Percentiles rank a stretch among this genome's conserved stretches.
Conservation (phyloP, 768 basidiomycete genomes). For the Russula lepida region DNA sequence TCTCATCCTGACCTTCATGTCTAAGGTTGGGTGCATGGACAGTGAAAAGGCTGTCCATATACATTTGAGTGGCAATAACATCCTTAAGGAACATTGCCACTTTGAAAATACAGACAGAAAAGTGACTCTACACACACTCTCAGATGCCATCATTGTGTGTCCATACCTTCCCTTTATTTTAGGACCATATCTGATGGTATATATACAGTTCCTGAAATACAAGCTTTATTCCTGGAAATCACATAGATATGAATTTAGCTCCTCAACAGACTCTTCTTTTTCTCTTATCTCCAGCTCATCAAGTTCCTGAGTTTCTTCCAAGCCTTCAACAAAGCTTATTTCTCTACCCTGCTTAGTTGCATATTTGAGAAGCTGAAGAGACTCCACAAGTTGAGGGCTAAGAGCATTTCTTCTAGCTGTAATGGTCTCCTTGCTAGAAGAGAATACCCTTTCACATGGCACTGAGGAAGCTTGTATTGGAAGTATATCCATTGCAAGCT, state of each 20-base stretch:
- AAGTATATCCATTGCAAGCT: too few relatives aligned
- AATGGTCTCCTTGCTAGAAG: too few relatives aligned
- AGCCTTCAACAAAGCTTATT: neutral
- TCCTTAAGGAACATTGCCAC: slow-evolving; percentile 86
- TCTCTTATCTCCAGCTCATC: neutral
- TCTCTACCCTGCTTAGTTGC: neutral
- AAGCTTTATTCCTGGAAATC: too few relatives aligned
- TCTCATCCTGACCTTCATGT: slow-evolving; percentile 9
- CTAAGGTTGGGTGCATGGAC: slow-evolving; percentile 79
- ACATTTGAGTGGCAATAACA: slow-evolving; percentile 85
- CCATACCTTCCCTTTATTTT: neutral
- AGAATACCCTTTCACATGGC: too few relatives aligned
- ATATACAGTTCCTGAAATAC: slow-evolving; percentile 89
- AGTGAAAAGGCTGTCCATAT: slow-evolving; percentile 78
- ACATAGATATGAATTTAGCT: too few relatives aligned
- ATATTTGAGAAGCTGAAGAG: neutral
- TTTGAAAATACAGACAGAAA: slow-evolving; percentile 83
- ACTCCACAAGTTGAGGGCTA: too few relatives aligned
- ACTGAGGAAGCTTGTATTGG: too few relatives aligned
- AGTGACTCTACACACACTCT: slow-evolving; percentile 72
- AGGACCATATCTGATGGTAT: slow-evolving; percentile 14
- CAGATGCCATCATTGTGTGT: slow-evolving; percentile 76
- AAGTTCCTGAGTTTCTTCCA: neutral
- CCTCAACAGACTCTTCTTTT: too few relatives aligned
- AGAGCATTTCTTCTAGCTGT: too few relatives aligned